These are phyloP conservation scores for Cardamine resedifolia DNA, from an alignment of 345 rosid species.

Conservation along the genomic window DNA sequence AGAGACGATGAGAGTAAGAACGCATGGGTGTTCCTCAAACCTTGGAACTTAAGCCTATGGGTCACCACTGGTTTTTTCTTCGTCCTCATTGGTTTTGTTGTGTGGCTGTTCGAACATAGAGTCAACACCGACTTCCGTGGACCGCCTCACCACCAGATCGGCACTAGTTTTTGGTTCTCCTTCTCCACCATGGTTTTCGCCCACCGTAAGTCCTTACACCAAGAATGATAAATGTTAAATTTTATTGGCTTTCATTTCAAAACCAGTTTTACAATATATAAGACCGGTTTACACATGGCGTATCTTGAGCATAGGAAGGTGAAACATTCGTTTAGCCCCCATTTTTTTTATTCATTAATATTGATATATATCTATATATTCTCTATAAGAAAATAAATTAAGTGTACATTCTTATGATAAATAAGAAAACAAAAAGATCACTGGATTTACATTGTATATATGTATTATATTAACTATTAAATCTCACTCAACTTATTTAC, in stretches of 20 bases:
- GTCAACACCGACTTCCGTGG: constrained; percentile 65
- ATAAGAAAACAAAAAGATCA: too few species aligned
- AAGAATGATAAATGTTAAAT: not conserved
- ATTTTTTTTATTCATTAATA: too few species aligned
- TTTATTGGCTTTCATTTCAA: not conserved
- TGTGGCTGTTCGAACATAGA: constrained; percentile 76
- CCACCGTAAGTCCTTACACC: constrained; percentile 30
- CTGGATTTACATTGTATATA: too few species aligned
- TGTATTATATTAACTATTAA: not conserved
- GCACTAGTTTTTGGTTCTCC: constrained; percentile 40
- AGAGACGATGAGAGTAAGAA: constrained; percentile 41
- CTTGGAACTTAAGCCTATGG: constrained; percentile 70
- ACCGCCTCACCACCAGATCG: constrained; percentile 37
- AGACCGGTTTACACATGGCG: not conserved
- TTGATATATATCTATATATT: too few species aligned
- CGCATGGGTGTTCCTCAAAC: constrained; percentile 69
- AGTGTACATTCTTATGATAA: too few species aligned
- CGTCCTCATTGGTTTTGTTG: constrained; percentile 52
- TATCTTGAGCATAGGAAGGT: too few species aligned
- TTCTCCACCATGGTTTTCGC: constrained; percentile 39
- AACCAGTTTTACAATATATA: not conserved
- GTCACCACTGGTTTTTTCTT: constrained; percentile 52
- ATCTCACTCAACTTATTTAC: not conserved
- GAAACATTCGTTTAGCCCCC: too few species aligned
- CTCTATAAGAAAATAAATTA: too few species aligned